These are phyloP conservation scores for Microascus cirrosus DNA, from an alignment of 2,329 filamentous ascomycete genomes.

Conservation along the genomic window DNA sequence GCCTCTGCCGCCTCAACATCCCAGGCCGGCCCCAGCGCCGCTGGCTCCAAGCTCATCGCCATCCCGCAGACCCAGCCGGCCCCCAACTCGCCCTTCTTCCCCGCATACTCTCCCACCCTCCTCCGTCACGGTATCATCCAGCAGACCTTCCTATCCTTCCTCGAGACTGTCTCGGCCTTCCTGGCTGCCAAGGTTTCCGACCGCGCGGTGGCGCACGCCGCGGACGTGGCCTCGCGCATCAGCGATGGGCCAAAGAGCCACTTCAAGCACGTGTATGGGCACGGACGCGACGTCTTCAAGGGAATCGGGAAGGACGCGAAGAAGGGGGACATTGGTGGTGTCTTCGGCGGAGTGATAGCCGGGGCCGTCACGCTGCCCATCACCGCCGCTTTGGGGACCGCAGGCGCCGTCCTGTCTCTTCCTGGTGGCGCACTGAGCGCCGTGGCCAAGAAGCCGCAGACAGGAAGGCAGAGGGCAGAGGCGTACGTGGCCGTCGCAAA, in stretches of 20 bases:
- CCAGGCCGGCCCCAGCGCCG: not conserved
- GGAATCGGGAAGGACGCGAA: slow-evolving; percentile 22
- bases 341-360: slow-evolving; percentile 21
- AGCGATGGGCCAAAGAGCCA: slow-evolving; percentile 21
- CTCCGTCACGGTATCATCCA: slow-evolving; percentile 23
- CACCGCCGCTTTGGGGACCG: slow-evolving; percentile 21
- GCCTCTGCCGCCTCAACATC: not conserved
- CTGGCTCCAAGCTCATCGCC: slow-evolving; percentile 19
- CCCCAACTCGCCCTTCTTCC: slow-evolving; percentile 23
- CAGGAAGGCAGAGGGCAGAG: slow-evolving; percentile 26
- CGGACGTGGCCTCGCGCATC: slow-evolving; percentile 24
- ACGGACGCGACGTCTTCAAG: slow-evolving; percentile 24
- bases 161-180: slow-evolving; percentile 31
- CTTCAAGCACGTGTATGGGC: slow-evolving; percentile 22
- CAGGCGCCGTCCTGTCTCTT: slow-evolving; percentile 20
- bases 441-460: slow-evolving; percentile 23
- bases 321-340: slow-evolving; percentile 26
- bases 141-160: slow-evolving; percentile 21
- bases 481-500: slow-evolving; percentile 30
- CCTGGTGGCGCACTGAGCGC: slow-evolving; percentile 22
- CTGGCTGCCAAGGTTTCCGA: slow-evolving; percentile 31
- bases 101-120: slow-evolving; percentile 24
- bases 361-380: slow-evolving; percentile 27
- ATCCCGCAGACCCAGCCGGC: slow-evolving; percentile 25
- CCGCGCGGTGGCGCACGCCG: slow-evolving; percentile 29